These are phyloP conservation scores for Diaporthe destruens DNA, from an alignment of 2,329 filamentous ascomycete genomes.

Conservation along the genomic window DNA sequence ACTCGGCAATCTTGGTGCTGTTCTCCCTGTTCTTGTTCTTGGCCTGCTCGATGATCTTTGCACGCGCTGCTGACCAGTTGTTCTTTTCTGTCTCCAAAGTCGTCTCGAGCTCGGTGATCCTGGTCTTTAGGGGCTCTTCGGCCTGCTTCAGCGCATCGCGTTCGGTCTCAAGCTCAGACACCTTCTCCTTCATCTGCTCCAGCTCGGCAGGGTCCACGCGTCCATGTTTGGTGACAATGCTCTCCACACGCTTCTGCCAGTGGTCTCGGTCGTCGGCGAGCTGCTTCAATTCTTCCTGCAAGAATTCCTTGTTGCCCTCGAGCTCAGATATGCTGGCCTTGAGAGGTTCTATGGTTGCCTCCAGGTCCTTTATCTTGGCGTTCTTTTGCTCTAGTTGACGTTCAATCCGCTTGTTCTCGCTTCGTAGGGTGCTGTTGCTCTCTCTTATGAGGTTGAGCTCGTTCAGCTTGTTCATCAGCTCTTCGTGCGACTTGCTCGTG, in stretches of 20 bases:
- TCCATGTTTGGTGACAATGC: constrained; percentile 96
- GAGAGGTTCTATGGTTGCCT: constrained; percentile 82
- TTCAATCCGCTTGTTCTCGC: constrained; percentile 85
- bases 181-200: constrained; percentile 86
- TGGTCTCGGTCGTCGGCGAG: constrained; percentile 92
- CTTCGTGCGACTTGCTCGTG: constrained; percentile 82
- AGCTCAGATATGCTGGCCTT: constrained; percentile 85
- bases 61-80: constrained; percentile 65
- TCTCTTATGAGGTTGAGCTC: constrained; percentile 97
- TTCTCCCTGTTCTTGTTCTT: constrained; percentile 71
- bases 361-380: constrained; percentile 79
- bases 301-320: constrained; percentile 82
- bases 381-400: constrained; percentile 81
- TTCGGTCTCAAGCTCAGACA: constrained; percentile 75
- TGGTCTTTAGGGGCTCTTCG: constrained; percentile 65
- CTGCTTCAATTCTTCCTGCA: constrained; percentile 89
- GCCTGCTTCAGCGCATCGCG: constrained; percentile 67
- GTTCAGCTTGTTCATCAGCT: constrained; percentile 93
- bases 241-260: constrained; percentile 95
- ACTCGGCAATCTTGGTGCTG: constrained; percentile 64
- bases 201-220: constrained; percentile 94
- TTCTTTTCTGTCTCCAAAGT: constrained; percentile 67
- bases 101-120: constrained; percentile 64
- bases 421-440: constrained; percentile 90
- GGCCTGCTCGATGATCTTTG: constrained; percentile 71